Evolutionary conservation across 148 eudicot species (phyloP).

Genomic region (Chenopodium berlandieri): DNA sequence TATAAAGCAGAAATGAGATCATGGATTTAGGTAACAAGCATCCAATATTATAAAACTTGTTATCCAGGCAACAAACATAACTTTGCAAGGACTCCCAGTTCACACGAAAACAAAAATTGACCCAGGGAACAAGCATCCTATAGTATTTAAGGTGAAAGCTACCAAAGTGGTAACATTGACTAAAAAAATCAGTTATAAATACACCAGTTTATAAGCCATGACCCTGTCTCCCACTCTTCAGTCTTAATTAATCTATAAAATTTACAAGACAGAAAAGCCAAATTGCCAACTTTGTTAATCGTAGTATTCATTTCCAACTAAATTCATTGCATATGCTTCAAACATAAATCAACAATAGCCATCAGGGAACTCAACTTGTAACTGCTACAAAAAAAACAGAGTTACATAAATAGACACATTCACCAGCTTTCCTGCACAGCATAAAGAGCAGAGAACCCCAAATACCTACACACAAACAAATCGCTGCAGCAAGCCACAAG

Average conservation of each 20-base stretch:
- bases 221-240: not conserved
- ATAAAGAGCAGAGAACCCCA: not conserved
- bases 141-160: not conserved
- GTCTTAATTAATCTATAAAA: not conserved
- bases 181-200: not conserved
- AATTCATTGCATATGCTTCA: not conserved
- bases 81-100: not conserved
- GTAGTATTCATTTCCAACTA: not conserved
- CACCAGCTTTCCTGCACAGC: not conserved
- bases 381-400: not conserved
- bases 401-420: not conserved
- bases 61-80: not conserved
- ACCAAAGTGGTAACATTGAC: not conserved
- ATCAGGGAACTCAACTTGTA: not conserved
- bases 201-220: not conserved
- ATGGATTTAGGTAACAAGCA: too few relatives aligned
- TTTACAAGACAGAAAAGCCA: not conserved
- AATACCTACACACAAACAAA: not conserved
- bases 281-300: not conserved
- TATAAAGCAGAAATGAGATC: not conserved
- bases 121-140: not conserved
- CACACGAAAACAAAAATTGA: not conserved
- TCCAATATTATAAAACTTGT: too few relatives aligned
- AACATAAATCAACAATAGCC: not conserved
- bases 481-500: not conserved